Evolutionary conservation across 176 grass and related monocot genomes (phyloP).

Genomic region (Rhynchospora breviuscula): DNA sequence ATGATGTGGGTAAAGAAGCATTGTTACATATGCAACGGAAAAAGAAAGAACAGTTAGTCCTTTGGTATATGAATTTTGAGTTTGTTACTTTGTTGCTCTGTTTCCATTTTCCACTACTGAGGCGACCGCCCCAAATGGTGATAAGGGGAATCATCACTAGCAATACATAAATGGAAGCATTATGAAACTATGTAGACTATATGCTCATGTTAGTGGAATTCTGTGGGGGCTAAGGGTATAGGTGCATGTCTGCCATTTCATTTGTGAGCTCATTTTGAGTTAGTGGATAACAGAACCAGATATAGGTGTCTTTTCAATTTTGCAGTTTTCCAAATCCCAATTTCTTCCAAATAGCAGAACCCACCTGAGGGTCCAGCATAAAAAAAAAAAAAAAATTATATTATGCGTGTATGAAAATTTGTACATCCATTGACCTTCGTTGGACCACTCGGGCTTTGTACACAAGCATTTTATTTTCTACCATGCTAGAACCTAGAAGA

Average conservation of each 20-base stretch:
- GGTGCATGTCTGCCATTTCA: constrained; percentile 23
- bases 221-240: constrained; percentile 3
- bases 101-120: constrained; percentile 27
- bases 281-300: constrained; percentile 20
- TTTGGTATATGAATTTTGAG: neutral
- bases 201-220: neutral
- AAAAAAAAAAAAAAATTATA: neutral
- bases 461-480: neutral
- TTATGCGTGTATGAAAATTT: neutral
- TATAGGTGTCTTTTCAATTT: constrained; percentile 21
- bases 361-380: neutral
- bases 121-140: constrained; percentile 12
- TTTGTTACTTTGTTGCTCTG: constrained; percentile 18
- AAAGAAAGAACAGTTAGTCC: neutral
- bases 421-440: neutral
- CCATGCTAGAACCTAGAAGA: too few relatives aligned
- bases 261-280: constrained; percentile 8
- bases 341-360: neutral
- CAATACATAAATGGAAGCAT: constrained; percentile 22
- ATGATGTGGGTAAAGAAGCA: neutral
- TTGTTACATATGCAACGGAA: neutral
- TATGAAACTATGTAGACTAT: constrained; percentile 15
- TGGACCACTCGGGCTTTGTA: neutral
- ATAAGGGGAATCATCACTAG: constrained; percentile 21
- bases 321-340: neutral